phyloP scores from a whole-genome alignment of 306 rosid species.

The Luffa aegyptiaca region DNA sequence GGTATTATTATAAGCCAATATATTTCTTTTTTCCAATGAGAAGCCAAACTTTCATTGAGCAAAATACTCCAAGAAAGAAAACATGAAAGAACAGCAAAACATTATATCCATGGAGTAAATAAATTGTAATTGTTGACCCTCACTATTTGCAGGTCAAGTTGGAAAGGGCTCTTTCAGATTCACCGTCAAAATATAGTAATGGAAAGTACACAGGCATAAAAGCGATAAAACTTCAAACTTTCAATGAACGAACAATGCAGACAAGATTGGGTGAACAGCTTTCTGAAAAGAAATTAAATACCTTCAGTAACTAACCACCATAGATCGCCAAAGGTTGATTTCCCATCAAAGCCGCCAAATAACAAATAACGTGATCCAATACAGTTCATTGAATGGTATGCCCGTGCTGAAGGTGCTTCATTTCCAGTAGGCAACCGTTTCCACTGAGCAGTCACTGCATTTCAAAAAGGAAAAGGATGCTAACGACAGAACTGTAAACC shows the following conservation, averaged over 20 bases:
- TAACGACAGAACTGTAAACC: background rate
- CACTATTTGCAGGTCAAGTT: background rate
- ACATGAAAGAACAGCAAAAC: background rate
- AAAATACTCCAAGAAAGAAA: background rate
- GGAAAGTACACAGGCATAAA: background rate
- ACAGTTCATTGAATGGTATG: constrained; percentile 77
- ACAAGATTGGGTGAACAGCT: background rate
- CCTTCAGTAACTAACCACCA: constrained; percentile 99
- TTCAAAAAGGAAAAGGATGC: background rate
- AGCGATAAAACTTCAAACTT: background rate
- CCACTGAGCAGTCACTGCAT: constrained; percentile 87
- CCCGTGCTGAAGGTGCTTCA: constrained; percentile 93
- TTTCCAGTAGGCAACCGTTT: constrained; percentile 73
- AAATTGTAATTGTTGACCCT: background rate
- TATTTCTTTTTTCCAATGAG: background rate
- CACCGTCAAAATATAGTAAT: background rate
- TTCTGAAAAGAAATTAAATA: constrained; percentile 19
- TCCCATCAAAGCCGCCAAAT: constrained; percentile 96
- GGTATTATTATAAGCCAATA: background rate
- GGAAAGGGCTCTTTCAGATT: background rate
- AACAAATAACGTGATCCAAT: constrained; percentile 69
- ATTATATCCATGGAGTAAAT: background rate
- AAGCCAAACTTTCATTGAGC: background rate
- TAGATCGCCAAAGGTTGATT: constrained; percentile 74
- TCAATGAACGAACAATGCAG: background rate